Evolutionary conservation across 768 basidiomycete genomes (phyloP).

Genomic region (Boletus patriciae): DNA sequence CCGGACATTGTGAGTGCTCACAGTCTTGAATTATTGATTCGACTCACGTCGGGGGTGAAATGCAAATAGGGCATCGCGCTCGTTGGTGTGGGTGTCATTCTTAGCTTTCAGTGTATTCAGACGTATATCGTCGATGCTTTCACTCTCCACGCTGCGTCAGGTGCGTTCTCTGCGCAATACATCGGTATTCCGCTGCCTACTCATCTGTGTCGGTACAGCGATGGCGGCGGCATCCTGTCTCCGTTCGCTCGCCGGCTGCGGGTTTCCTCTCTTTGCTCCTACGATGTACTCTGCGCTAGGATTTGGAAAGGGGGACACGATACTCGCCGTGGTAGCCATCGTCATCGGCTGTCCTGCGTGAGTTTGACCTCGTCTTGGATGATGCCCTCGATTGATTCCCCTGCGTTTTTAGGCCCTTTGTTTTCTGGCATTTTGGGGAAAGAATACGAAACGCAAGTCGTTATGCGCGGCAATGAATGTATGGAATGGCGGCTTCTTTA

Average conservation of each 20-base stretch:
- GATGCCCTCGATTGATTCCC: conserved; percentile 31
- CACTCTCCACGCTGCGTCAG: conserved; percentile 66
- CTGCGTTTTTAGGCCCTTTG: conserved; percentile 40
- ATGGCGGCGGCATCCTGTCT: conserved; percentile 64
- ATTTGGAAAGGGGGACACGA: conserved; percentile 67
- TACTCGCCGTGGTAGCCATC: conserved; percentile 60
- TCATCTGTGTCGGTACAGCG: conserved; percentile 36
- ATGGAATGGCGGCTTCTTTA: neutral
- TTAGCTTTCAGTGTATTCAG: conserved; percentile 61
- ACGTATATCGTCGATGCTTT: conserved; percentile 70
- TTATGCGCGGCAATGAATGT: conserved; percentile 30
- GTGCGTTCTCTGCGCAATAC: conserved; percentile 32
- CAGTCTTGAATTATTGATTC: neutral
- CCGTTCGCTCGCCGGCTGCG: conserved; percentile 68
- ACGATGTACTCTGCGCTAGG: conserved; percentile 65
- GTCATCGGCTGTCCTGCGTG: conserved; percentile 58
- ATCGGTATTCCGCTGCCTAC: neutral
- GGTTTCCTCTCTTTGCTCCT: conserved; percentile 77
- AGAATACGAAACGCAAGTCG: conserved; percentile 50
- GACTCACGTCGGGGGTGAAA: neutral
- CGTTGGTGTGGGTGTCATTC: conserved; percentile 57
- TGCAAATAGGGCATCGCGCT: conserved; percentile 51
- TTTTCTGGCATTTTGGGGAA: conserved; percentile 48
- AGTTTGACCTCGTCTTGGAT: neutral
- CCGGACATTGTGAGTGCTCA: conserved; percentile 55